Conservation (phyloP, 768 basidiomycete genomes). For the Kwoniella dejecticola region DNA sequence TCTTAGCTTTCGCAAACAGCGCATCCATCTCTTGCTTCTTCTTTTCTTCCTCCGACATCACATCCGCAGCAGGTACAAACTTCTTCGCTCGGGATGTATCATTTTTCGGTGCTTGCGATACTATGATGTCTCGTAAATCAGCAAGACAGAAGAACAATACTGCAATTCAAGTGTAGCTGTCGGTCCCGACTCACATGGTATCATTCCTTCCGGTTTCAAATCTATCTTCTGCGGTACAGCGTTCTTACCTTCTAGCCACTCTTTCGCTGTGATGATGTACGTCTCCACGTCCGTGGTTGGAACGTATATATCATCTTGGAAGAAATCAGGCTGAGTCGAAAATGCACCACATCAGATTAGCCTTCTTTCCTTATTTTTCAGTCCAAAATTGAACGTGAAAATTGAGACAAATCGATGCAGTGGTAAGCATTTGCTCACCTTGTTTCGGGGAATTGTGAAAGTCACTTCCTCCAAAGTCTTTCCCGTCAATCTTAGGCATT, state of each 20-base stretch:
- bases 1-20: conserved; percentile 54
- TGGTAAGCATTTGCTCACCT: too few species aligned
- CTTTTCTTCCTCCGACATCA: conserved; percentile 54
- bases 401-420: too few species aligned
- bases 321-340: conserved; percentile 53
- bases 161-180: too few species aligned
- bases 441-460: conserved; percentile 55
- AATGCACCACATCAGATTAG: too few species aligned
- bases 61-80: conserved; percentile 37
- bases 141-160: not conserved
- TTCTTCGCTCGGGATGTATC: conserved; percentile 36
- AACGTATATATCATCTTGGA: conserved; percentile 57
- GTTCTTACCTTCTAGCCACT: conserved; percentile 49
- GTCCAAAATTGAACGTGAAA: too few species aligned
- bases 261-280: conserved; percentile 21
- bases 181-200: conserved; percentile 40
- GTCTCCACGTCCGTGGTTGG: conserved; percentile 46
- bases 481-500: conserved; percentile 49
- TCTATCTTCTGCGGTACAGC: conserved; percentile 19
- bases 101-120: conserved; percentile 55
- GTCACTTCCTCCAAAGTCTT: conserved; percentile 51
- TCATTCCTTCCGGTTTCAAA: conserved; percentile 53
- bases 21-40: conserved; percentile 52
- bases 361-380: too few species aligned
- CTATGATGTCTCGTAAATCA: conserved; percentile 36